Evolutionary conservation across 2,329 filamentous ascomycete genomes (phyloP).

Genomic region (Phialocephala sp.): DNA sequence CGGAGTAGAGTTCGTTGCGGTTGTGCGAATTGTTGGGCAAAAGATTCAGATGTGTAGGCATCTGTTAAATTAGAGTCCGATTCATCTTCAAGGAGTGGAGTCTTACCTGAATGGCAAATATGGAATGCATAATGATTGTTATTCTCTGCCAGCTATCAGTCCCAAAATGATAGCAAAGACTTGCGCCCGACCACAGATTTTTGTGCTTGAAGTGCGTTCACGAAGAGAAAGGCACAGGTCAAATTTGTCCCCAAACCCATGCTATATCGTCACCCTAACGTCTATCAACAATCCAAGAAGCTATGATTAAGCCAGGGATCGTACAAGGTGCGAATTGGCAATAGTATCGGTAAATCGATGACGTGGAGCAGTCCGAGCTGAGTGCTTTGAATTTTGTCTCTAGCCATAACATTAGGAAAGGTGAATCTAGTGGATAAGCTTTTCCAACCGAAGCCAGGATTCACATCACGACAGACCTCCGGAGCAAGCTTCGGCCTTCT

Average conservation of each 20-base stretch:
- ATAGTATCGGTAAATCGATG: background rate
- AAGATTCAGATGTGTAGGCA: too few species aligned
- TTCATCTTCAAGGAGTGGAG: too few species aligned
- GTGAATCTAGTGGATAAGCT: background rate
- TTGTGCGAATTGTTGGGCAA: background rate
- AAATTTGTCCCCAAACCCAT: background rate
- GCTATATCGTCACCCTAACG: background rate
- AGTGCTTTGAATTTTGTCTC: slow-evolving; percentile 7
- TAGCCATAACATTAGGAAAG: background rate
- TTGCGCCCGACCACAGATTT: background rate
- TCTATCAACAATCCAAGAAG: background rate
- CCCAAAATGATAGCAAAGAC: background rate
- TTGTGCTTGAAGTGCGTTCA: background rate
- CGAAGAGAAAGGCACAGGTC: background rate
- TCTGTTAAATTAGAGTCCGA: too few species aligned
- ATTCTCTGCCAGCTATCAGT: background rate
- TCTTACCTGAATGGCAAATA: background rate
- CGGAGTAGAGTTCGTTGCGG: background rate
- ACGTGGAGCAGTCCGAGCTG: background rate
- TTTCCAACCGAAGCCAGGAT: background rate
- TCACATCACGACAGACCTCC: background rate
- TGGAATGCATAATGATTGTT: background rate
- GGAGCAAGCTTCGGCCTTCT: background rate
- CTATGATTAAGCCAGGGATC: background rate
- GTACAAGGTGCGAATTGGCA: too few species aligned